Conservation (phyloP, 2,329 filamentous ascomycete genomes). For the Lecanicillium sp. region DNA sequence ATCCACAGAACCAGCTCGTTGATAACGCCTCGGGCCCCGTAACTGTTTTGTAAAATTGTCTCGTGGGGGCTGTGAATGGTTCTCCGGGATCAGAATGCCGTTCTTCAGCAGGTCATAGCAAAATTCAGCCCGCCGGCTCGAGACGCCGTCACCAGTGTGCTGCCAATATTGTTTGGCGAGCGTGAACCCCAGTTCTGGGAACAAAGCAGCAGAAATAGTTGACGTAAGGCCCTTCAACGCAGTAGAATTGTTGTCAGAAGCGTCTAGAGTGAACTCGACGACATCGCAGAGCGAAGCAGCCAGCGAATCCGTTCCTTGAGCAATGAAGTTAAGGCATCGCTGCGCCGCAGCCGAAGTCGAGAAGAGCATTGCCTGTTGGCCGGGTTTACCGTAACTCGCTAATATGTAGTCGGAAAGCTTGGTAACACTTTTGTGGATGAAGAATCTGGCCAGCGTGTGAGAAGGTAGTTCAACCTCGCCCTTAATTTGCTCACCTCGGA, state of each 20-base stretch:
- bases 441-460: too few species aligned
- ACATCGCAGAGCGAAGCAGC: constrained; percentile 41
- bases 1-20: constrained; percentile 44
- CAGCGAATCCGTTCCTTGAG: constrained; percentile 46
- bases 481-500: constrained; percentile 52
- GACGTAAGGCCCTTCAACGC: constrained; percentile 49
- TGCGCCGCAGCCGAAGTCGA: constrained; percentile 62
- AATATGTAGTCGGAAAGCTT: constrained; percentile 64
- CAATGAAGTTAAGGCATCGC: constrained; percentile 69
- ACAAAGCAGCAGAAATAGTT: constrained; percentile 63
- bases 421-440: constrained; percentile 77
- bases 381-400: constrained; percentile 50
- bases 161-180: constrained; percentile 96
- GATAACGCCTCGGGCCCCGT: constrained; percentile 77
- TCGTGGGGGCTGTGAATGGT: constrained; percentile 17
- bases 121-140: constrained; percentile 85
- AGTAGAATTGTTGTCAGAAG: constrained; percentile 41
- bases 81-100: constrained; percentile 42
- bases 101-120: constrained; percentile 69
- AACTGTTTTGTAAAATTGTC: constrained; percentile 28
- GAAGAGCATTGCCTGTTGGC: constrained; percentile 73
- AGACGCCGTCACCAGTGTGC: constrained; percentile 87
- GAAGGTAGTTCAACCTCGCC: too few species aligned
- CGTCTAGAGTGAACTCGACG: constrained; percentile 56
- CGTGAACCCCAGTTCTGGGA: constrained; percentile 56